Conservation (phyloP, 2,329 filamentous ascomycete genomes). For the Colletotrichum neosansevieriae region DNA sequence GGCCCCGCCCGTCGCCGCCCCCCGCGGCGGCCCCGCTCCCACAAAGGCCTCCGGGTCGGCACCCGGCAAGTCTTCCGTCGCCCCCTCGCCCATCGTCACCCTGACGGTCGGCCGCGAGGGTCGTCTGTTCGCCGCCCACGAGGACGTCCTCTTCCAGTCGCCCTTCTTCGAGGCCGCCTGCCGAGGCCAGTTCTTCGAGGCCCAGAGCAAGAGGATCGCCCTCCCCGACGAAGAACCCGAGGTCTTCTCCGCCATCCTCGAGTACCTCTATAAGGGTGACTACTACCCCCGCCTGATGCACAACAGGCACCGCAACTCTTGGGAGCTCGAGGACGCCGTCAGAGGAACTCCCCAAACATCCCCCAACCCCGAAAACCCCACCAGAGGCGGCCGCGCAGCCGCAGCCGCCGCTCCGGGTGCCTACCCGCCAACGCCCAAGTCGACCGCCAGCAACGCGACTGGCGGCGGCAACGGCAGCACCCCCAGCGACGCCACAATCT, state of each 20-base stretch:
- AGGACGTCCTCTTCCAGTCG: conserved; percentile 89
- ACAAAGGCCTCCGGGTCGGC: conserved; percentile 45
- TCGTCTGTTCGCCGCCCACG: conserved; percentile 93
- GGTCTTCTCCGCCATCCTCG: conserved; percentile 92
- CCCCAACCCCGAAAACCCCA: conserved; percentile 59
- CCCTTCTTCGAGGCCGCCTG: conserved; percentile 84
- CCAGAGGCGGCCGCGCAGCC: conserved; percentile 57
- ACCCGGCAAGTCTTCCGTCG: conserved; percentile 44
- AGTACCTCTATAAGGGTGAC: conserved; percentile 97
- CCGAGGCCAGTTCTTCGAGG: conserved; percentile 76
- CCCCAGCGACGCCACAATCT: conserved; percentile 81
- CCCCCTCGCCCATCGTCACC: conserved; percentile 82
- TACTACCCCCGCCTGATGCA: conserved; percentile 92
- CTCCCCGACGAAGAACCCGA: conserved; percentile 85
- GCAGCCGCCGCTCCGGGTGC: conserved; percentile 48
- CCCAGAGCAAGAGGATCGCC: conserved; percentile 82
- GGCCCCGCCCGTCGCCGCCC: conserved; percentile 52
- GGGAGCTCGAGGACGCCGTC: conserved; percentile 84
- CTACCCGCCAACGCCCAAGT: conserved; percentile 48
- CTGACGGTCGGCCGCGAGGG: conserved; percentile 86
- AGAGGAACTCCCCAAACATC: conserved; percentile 59
- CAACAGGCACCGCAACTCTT: conserved; percentile 87
- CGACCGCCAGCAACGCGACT: conserved; percentile 70
- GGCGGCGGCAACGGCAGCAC: conserved; percentile 59
- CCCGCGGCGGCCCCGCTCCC: conserved; percentile 61